Evolutionary conservation across 2,329 filamentous ascomycete species (phyloP), one percentile per base, ranked within the genome.

Genomic region (Diaporthe citrichinensis): DNA sequence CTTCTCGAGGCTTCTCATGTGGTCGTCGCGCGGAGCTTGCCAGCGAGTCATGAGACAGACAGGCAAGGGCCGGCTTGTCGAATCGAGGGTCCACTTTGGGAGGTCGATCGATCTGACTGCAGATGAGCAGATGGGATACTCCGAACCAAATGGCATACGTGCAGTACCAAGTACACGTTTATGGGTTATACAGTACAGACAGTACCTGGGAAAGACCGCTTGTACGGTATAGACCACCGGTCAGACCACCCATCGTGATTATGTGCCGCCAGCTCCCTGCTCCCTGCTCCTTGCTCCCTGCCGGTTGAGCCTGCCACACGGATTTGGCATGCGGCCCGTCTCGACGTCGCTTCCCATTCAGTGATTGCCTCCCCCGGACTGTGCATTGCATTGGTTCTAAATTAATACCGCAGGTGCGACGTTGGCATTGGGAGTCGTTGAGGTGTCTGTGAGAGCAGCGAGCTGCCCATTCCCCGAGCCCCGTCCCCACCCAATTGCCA

Each of bases 241-340:
- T 68, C 65, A 53, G 65, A 53, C 65, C 65, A 68, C 20, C 39
- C 44, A 28, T 39, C 15, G 36, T 53, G 31, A 53, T 51, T 51
- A 20, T 67, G 44, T 51, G 44, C 44, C 20, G 44, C 44, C 44
- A 25, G 49, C 46, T 36, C 46, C 65, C 10, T 14, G 44, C 23
- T 65, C 8, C 46, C 20, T 4, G 23, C 20, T 67, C 41, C 61
- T 55, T 69, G 36, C n/a, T 39, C 46, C 49, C n/a, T 55, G 65
- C 49, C 15, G 41, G 65, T 34, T 69, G 65, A 20, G 23, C 49
- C n/a, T 55, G 34, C 65, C 65, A 53, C 65, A 31, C 65, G 65
- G 65, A 69, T 69, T 69, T 69, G 65, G 65, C 65, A 41, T 36
- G 44, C 71, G 71, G 57, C 57, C 71, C 41, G 71, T 62, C 31